A percentile compares a stretch with the other conserved stretches of the same genome.
phyloP scores from a whole-genome alignment of 2,329 filamentous ascomycete genomes.

The Chrysosporium queenslandicum region DNA sequence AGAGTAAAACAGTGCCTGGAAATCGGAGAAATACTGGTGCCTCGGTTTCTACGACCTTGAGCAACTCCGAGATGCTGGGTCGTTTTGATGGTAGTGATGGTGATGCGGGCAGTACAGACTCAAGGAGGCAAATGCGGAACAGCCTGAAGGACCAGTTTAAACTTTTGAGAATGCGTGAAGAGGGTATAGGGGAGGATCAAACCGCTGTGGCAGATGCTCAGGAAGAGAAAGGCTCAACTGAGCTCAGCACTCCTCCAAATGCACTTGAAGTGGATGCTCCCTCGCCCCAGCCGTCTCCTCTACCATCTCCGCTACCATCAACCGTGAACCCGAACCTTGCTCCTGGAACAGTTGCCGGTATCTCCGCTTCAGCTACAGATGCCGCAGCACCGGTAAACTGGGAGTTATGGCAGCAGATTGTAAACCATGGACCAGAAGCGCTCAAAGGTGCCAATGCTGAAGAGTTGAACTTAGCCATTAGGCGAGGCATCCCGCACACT shows the following conservation, averaged over 20 bases:
- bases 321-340: conserved; percentile 61
- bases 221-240: conserved; percentile 34
- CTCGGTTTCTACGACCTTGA: conserved; percentile 66
- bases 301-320: conserved; percentile 42
- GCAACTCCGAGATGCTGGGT: conserved; percentile 69
- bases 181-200: conserved; percentile 53
- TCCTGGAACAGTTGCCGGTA: conserved; percentile 75
- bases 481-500: conserved; percentile 83
- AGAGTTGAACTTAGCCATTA: conserved; percentile 82
- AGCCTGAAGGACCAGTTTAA: conserved; percentile 73
- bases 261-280: conserved; percentile 32
- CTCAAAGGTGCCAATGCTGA: conserved; percentile 80
- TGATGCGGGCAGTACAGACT: conserved; percentile 41
- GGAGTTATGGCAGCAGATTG: conserved; percentile 94
- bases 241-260: conserved; percentile 40
- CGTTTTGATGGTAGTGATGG: conserved; percentile 58
- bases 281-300: conserved; percentile 17
- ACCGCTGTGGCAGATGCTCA: conserved; percentile 39
- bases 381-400: conserved; percentile 71
- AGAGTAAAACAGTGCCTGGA: conserved; percentile 47
- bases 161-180: conserved; percentile 62
- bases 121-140: conserved; percentile 44
- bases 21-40: conserved; percentile 64
- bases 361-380: conserved; percentile 60
- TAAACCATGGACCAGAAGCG: conserved; percentile 84